Evolutionary conservation across 1,284 basidiomycete species (phyloP), one percentile per base, ranked within the genome.

Genomic region (Apiotrichum montevideense): DNA sequence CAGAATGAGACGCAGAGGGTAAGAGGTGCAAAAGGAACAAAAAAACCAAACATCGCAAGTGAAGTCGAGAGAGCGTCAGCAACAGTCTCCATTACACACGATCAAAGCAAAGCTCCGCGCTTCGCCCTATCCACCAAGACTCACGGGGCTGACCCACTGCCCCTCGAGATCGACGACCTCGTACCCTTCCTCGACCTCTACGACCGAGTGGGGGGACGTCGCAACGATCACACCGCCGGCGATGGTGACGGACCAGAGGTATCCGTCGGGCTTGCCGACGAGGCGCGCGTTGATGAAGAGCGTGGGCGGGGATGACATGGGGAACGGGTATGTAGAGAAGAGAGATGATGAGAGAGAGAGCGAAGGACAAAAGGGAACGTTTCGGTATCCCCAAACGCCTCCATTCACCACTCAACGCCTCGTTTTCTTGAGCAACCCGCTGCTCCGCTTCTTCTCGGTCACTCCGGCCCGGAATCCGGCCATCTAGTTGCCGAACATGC

Each of bases 281-380:
- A 69, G 66, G 11, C 49, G 52, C 10, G 65, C 62, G 47, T 69
- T 66, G 34, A 52, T 46, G 37, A 68, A 62, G 29, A 56, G 47
- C 3, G 46, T 52, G 14, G 21, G 21, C 21, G 21, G 21, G 21
- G 21, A 21, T 21, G 21, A 21, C 21, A 21, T 21, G 21, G 21
- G 21, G 21, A 21, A 21, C 21, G 21, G 21, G 21, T 21, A 21
- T 21, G 21, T 21, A 21, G 21, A 21, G 21, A 21, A 21, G 21
- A 21, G 21, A 21, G 21, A 21, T 21, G 21, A 21, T 21, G 21
- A 21, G 21, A 21, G 21, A 21, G 21, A 21, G 21, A 21, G 21
- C 21, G 21, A 21, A 21, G 21, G 21, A 21, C 21, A 21, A 21
- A 21, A 21, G 21, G 21, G 21, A 21, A 21, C 21, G 21, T 21